Evolutionary conservation across 75 land plant species (phyloP), one percentile per base, ranked within the genome.

Genomic region (Isoetes taiwanensis): DNA sequence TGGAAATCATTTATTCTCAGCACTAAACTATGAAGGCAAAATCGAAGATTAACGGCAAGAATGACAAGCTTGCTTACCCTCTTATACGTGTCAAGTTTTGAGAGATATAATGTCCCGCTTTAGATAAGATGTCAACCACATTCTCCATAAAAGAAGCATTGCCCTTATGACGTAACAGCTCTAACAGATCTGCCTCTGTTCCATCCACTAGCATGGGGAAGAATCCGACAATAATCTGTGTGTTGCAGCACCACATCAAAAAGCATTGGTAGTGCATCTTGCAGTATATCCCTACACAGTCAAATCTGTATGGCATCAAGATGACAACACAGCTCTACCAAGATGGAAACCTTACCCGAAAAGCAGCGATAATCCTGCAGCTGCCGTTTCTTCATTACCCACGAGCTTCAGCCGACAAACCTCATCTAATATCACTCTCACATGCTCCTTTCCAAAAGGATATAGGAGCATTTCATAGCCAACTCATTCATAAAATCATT

Each of bases 121-220:
- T 82, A 34, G 86, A 79, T 6, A 85, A 50, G 58, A 82, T 66
- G 65, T 76, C 82, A 52, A 82, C 58, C 43, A 68, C 52, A 42
- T 78, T 82, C 65, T 85, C 82, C 52, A 74, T 85, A 29, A 85
- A 64, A 10, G 66, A 58, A 19, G 79, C 86, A 74, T 76, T 58
- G 33, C 77, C 79, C 50, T 82, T 80, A 52, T 85, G 76, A 19
- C 81, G 79, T 41, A 82, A 65, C 41, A 57, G 41, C n/a, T n/a
- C n/a, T n/a, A 85, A 41, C 27, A 85, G 31, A 28, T 79, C 80
- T 37, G 76, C 78, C 57, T 82, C 86, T 41, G 56, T 29, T 0
- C 90, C 90, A 54, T 41, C 24, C 5, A 85, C 46, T 27, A 85
- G 66, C 12, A 35, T 52, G 34, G 90, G 86, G 39, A 75, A 75